phyloP scores from a whole-genome alignment of 2,329 filamentous ascomycete genomes.

The Arthrobotrys iridis region DNA sequence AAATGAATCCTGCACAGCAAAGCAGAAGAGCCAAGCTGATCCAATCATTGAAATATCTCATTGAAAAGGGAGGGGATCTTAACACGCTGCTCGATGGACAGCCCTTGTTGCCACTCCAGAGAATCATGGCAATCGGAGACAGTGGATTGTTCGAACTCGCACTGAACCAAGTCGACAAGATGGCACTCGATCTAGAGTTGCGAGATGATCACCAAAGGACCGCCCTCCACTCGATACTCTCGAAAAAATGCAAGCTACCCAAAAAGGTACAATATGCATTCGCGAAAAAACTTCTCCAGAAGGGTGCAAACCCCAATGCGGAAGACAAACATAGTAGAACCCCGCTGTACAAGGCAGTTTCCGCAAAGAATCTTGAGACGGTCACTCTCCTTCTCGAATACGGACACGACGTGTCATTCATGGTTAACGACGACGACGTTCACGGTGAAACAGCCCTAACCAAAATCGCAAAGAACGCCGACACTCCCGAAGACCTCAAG shows the following conservation, averaged over 20 bases:
- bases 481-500: background rate
- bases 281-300: slow-evolving; percentile 4
- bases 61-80: background rate
- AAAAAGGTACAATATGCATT: background rate
- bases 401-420: background rate
- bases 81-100: background rate
- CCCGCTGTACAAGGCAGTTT: background rate
- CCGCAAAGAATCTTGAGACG: background rate
- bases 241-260: background rate
- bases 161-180: background rate
- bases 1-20: background rate
- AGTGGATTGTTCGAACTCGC: background rate
- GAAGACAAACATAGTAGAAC: slow-evolving; percentile 1
- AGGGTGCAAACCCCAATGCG: slow-evolving; percentile 18
- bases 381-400: slow-evolving; percentile 13
- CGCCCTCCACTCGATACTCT: background rate
- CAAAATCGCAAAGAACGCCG: background rate
- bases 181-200: background rate
- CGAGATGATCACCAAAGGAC: background rate
- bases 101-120: background rate
- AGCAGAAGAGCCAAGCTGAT: background rate
- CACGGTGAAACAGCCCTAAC: slow-evolving; percentile 5
- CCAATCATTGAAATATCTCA: background rate
- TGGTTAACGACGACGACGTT: slow-evolving; percentile 17
- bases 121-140: slow-evolving; percentile 11